Percentiles rank a stretch among this genome's conserved stretches.
Conservation (phyloP, 257 asterid genomes). For the Fraxinus quadrangulata region DNA sequence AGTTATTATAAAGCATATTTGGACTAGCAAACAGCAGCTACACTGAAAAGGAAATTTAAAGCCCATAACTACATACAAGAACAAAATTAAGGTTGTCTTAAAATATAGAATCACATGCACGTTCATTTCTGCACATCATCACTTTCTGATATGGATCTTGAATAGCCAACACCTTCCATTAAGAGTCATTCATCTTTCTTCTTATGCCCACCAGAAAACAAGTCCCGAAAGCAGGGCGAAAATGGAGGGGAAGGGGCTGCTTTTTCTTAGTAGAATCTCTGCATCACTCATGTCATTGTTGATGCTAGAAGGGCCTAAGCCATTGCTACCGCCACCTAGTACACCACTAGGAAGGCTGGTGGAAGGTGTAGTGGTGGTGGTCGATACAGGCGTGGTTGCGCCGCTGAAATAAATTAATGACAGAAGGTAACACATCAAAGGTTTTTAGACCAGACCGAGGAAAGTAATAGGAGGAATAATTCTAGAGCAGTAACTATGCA, state of each 20-base stretch:
- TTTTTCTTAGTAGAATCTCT: slow-evolving; percentile 11
- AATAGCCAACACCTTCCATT: not conserved
- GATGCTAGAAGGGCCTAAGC: slow-evolving; percentile 46
- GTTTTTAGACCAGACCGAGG: no score
- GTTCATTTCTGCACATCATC: not conserved
- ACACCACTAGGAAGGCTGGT: slow-evolving; percentile 25
- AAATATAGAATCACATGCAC: not conserved
- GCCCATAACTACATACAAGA: not conserved
- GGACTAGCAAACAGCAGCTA: not conserved
- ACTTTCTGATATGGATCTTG: not conserved
- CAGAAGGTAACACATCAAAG: not conserved
- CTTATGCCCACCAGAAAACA: slow-evolving; percentile 23
- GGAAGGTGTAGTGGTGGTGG: slow-evolving; percentile 15
- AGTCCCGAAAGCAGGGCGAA: slow-evolving; percentile 17
- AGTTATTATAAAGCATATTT: not conserved
- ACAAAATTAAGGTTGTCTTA: slow-evolving; percentile 3
- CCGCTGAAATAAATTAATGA: not conserved
- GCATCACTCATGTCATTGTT: slow-evolving; percentile 38
- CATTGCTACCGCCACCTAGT: slow-evolving; percentile 41
- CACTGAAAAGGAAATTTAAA: not conserved
- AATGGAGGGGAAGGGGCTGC: slow-evolving; percentile 1
- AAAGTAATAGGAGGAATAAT: no score
- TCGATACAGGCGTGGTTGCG: not conserved
- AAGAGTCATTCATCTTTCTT: not conserved
- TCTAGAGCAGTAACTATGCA: not conserved